Base-by-base conservation (phyloP, 2,329 filamentous ascomycete genomes). In the Madurella fahalii region DNA sequence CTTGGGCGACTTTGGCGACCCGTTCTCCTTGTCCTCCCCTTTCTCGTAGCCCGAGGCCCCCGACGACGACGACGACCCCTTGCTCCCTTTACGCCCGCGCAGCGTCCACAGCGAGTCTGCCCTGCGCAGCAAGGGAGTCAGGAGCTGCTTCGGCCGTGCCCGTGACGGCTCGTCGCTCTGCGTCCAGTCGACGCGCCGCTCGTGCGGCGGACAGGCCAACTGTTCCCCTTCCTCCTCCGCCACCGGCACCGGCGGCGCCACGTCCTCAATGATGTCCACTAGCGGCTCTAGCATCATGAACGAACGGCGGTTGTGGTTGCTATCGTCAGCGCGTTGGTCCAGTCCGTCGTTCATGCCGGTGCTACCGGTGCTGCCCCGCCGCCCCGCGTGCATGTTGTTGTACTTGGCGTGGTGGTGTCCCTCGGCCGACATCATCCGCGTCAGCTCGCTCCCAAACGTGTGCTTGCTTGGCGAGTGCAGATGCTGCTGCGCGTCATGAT, bases 121-220 rank as follows among this genome's bases (percentile, higher is more conserved):
- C 61, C 73, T 78, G 44, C 70, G 66, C 48, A 79, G 63, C 58
- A 71, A 52, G 52, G 70, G 65, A 4, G 63, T 60, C 15, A 65
- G 45, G 5, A 52, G 40, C 40, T 31, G 11, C 47, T 31, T 50
- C 31, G 16, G 43, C 16, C 57, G 55, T 58, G 40, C 5, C 17
- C 25, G 49, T 16, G 16, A 30, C 15, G 20, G 8, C 66, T 83
- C 78, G 58, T 83, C 81, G 61, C 74, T 77, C 64, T 84, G 81
- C 31, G 78, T 78, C 82, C 82, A 85, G 65, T 84, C 80, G 52
- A 78, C 76, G 32, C 75, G 71, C 31, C 54, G 50, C 15, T 56
- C 53, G 11, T 46, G 9, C n/a, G 40, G 52, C 20, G 48, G 39
- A 39, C 46, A 31, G 8, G 48, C 18, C 25, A 25, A 25, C 25